Conservation (phyloP, 768 basidiomycete species). For the Roridomyces roridus region DNA sequence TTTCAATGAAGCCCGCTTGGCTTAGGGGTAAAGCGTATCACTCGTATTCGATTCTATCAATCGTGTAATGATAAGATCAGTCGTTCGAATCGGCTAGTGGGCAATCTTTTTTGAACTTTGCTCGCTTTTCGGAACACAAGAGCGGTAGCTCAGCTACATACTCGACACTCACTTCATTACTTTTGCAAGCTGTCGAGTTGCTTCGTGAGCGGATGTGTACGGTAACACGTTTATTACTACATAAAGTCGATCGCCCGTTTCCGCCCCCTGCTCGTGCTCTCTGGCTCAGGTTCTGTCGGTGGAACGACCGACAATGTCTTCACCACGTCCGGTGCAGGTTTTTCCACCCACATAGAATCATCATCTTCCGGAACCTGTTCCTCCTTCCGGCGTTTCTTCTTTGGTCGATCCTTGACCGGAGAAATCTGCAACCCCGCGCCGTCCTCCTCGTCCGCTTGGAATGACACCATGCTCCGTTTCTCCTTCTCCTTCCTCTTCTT, state of each 20-base stretch:
- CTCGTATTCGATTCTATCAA: too few relatives aligned
- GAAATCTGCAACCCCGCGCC: slow-evolving; percentile 33
- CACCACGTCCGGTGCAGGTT: slow-evolving; percentile 58
- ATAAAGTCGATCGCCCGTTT: slow-evolving; percentile 82
- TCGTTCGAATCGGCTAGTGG: not conserved
- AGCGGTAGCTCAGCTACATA: too few relatives aligned
- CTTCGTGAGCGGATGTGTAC: too few relatives aligned
- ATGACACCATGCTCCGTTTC: slow-evolving; percentile 63
- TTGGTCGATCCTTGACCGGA: slow-evolving; percentile 31
- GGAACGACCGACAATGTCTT: slow-evolving; percentile 30
- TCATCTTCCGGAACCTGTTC: slow-evolving; percentile 48
- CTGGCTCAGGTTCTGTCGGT: slow-evolving; percentile 9
- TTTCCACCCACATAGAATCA: slow-evolving; percentile 75
- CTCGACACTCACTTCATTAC: not conserved
- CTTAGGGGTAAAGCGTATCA: too few relatives aligned
- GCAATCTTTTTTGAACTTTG: slow-evolving; percentile 12
- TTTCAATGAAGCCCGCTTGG: too few relatives aligned
- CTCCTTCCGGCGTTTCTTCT: slow-evolving; percentile 44
- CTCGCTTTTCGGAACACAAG: too few relatives aligned
- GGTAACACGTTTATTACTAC: slow-evolving; percentile 39
- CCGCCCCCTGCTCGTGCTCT: slow-evolving; percentile 48
- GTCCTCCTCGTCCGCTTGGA: slow-evolving; percentile 56
- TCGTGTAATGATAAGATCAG: too few relatives aligned
- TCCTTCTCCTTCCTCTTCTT: slow-evolving; percentile 55
- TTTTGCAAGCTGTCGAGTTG: too few relatives aligned